Evolutionary conservation across 805 yeast species (phyloP), one percentile per base, ranked within the genome.

Genomic region (Sungouiozyma ichnusensis): DNA sequence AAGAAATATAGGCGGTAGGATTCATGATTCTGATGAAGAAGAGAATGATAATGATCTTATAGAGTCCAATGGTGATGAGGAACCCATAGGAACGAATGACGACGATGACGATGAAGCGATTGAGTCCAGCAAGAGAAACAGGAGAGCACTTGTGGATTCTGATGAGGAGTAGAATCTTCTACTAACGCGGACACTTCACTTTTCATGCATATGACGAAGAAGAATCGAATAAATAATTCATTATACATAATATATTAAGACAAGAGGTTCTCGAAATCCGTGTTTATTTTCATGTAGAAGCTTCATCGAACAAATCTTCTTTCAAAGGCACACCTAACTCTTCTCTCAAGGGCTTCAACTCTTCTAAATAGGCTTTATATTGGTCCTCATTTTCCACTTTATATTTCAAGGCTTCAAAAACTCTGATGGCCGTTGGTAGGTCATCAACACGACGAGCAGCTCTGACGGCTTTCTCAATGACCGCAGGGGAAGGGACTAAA

Each of bases 401-500:
- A 79, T 79, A 85, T 68, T 84, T 85, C 65, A 92, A 77, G 53
- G 94, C 97, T 74, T 90, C 98, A 59, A 92, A 92, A 44, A 94
- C 95, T 72, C 98, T 85, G 54, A 87, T 92, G 43, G 98, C 98
- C 46, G 97, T 88, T 48, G 98, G 96, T 71, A 85, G 85, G 72
- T 92, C 98, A 69, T 92, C 86, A 54, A 92, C 97, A 72, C 97
- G 85, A 80, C 98, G 88, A 57, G 97, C 88, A 38, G 98, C 98
- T 71, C 85, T 80, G 63, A 92, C 75, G 38, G 98, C 98, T 69
- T 83, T 85, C 70, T 85, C 95, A 61, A 92, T 76, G 49, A 92
- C 97, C 48, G 83, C 77, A 53, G 98, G 98, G 24, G 98, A 90
- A 53, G 98, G 98, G 44, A 92, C 98, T 67, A 92, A 78, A 71